A percentile compares a stretch with the other conserved stretches of the same genome.
Evolutionary conservation across 352 stramenopile species (phyloP).

Genomic region (Aphanomyces stellatus): DNA sequence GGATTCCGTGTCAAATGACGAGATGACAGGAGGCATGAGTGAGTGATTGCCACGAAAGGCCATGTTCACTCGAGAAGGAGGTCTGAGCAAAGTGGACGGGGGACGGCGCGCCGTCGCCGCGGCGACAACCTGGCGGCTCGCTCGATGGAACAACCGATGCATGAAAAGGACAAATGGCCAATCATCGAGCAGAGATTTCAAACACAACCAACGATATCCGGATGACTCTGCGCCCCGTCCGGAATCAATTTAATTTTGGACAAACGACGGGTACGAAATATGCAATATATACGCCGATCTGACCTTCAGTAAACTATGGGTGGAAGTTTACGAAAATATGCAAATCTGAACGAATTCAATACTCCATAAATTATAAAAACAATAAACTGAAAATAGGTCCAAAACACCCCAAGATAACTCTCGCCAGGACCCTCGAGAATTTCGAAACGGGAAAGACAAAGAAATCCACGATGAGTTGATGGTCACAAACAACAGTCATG

Average conservation of each 20-base stretch:
- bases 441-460: background rate
- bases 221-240: too few relatives aligned
- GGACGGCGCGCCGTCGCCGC: background rate
- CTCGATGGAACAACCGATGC: background rate
- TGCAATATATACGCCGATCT: too few relatives aligned
- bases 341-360: too few relatives aligned
- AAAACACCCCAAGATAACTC: too few relatives aligned
- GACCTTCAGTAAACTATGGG: background rate
- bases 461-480: background rate
- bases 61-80: background rate
- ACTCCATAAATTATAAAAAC: background rate
- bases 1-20: background rate
- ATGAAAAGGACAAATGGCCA: background rate
- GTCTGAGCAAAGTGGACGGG: background rate
- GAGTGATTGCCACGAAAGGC: background rate
- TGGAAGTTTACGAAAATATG: background rate
- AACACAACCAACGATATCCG: too few relatives aligned
- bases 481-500: too few relatives aligned
- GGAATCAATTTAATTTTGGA: too few relatives aligned
- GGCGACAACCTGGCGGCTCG: background rate
- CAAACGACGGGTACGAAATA: too few relatives aligned
- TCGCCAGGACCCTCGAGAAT: too few relatives aligned
- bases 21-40: background rate
- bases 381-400: too few relatives aligned
- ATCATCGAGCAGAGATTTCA: background rate